phyloP scores from a whole-genome alignment of 2,329 filamentous ascomycete genomes.

The Paraphaeosphaeria minitans region DNA sequence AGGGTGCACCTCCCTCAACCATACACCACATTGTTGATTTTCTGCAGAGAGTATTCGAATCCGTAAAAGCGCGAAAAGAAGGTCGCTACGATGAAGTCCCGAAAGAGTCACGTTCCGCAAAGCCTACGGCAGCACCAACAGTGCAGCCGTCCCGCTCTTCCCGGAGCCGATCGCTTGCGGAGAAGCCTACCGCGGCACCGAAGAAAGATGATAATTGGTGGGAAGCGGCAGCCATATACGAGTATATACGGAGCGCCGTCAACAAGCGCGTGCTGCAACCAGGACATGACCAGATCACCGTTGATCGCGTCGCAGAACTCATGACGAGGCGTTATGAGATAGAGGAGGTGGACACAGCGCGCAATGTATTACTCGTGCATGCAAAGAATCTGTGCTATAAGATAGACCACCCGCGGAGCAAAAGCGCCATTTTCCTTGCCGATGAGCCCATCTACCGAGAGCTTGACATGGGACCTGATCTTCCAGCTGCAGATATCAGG shows the following conservation, averaged over 20 bases:
- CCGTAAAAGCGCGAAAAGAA: constrained; percentile 36
- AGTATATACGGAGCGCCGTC: constrained; percentile 48
- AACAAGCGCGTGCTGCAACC: constrained; percentile 37
- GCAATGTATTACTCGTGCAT: constrained; percentile 43
- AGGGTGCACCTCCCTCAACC: constrained; percentile 6
- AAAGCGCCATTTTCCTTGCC: constrained; percentile 34
- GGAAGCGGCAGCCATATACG: constrained; percentile 45
- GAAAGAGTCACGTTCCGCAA: constrained; percentile 13
- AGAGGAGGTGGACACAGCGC: constrained; percentile 39
- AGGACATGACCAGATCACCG: constrained; percentile 38
- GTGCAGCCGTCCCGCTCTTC: constrained; percentile 8
- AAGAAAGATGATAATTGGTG: constrained; percentile 50
- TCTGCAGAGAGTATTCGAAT: constrained; percentile 36
- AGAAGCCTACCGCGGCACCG: constrained; percentile 24
- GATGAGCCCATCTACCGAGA: constrained; percentile 43
- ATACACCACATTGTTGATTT: constrained; percentile 14
- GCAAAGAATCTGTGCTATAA: constrained; percentile 46
- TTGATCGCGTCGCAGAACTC: constrained; percentile 40
- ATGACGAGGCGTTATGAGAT: constrained; percentile 46
- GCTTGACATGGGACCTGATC: constrained; percentile 29
- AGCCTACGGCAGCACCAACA: constrained; percentile 13
- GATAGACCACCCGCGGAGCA: constrained; percentile 44
- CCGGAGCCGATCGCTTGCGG: constrained; percentile 13
- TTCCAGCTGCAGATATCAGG: constrained; percentile 38
- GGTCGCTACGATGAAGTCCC: constrained; percentile 30